Evolutionary conservation across 176 grass and related monocot species (phyloP).

Genomic region (Alloteropsis semialata): DNA sequence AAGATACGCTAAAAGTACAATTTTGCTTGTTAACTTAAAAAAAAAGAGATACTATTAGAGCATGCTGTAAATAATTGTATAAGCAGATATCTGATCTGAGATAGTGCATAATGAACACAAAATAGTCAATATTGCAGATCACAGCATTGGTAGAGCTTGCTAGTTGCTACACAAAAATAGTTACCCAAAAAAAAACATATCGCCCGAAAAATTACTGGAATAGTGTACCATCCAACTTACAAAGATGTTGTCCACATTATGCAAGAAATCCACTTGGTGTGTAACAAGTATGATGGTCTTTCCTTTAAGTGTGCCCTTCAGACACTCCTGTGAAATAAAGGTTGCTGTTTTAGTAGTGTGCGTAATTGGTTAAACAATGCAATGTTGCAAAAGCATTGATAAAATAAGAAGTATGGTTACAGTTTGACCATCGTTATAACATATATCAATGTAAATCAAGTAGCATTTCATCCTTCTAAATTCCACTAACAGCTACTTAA

Average conservation of each 20-base stretch:
- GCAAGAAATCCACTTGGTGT: conserved; percentile 84
- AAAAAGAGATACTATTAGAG: neutral
- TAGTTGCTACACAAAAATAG: neutral
- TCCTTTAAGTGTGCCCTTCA: conserved; percentile 51
- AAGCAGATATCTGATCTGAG: neutral
- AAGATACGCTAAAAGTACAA: neutral
- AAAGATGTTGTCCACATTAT: conserved; percentile 66
- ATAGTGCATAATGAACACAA: neutral
- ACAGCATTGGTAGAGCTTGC: neutral
- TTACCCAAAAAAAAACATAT: neutral
- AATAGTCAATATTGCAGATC: neutral
- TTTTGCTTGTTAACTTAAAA: neutral
- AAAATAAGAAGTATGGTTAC: neutral
- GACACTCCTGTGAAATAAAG: conserved; percentile 50
- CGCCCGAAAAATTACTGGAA: neutral
- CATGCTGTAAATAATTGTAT: neutral
- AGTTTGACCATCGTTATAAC: neutral
- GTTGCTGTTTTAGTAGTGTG: neutral
- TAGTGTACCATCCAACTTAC: conserved; percentile 34
- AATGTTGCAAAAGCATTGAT: neutral
- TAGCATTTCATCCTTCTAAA: neutral
- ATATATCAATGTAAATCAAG: neutral
- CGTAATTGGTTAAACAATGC: neutral
- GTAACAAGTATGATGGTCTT: conserved; percentile 78
- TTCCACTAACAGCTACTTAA: neutral